Conservation (phyloP, 148 eudicot species). For the Rhododendron henanense region DNA sequence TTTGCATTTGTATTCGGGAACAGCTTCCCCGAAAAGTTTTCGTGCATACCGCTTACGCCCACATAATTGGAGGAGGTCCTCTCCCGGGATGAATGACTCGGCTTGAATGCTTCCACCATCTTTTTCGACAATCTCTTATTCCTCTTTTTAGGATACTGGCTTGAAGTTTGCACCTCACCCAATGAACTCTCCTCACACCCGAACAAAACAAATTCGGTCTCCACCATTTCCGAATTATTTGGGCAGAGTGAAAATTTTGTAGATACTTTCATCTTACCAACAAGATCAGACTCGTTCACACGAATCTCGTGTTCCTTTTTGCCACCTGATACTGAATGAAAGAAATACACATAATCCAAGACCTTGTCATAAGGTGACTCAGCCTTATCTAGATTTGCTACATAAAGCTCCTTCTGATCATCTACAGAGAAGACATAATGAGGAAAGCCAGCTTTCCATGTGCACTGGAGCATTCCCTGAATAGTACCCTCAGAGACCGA, state of each 20-base stretch:
- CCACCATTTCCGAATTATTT: slow-evolving; percentile 41
- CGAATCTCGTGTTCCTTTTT: slow-evolving; percentile 25
- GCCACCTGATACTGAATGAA: slow-evolving; percentile 37
- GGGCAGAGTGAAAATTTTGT: slow-evolving; percentile 40
- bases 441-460: slow-evolving; percentile 61
- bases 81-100: slow-evolving; percentile 38
- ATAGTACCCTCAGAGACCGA: slow-evolving; percentile 22
- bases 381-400: slow-evolving; percentile 44
- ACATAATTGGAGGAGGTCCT: slow-evolving; percentile 32
- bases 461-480: slow-evolving; percentile 69
- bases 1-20: slow-evolving; percentile 14
- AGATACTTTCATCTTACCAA: slow-evolving; percentile 80
- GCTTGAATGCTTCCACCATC: slow-evolving; percentile 52
- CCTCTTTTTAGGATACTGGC: slow-evolving; percentile 27
- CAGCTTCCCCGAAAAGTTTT: slow-evolving; percentile 27
- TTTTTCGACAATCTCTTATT: slow-evolving; percentile 52
- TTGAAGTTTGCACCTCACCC: slow-evolving; percentile 29
- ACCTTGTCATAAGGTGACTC: slow-evolving; percentile 29
- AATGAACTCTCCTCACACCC: slow-evolving; percentile 33
- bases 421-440: slow-evolving; percentile 71
- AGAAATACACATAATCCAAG: slow-evolving; percentile 51
- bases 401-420: slow-evolving; percentile 56
- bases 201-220: slow-evolving; percentile 67
- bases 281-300: slow-evolving; percentile 33
- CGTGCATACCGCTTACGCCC: slow-evolving; percentile 28